phyloP scores from a whole-genome alignment of 2,329 filamentous ascomycete species.

The Emericellopsis cladophorae region DNA sequence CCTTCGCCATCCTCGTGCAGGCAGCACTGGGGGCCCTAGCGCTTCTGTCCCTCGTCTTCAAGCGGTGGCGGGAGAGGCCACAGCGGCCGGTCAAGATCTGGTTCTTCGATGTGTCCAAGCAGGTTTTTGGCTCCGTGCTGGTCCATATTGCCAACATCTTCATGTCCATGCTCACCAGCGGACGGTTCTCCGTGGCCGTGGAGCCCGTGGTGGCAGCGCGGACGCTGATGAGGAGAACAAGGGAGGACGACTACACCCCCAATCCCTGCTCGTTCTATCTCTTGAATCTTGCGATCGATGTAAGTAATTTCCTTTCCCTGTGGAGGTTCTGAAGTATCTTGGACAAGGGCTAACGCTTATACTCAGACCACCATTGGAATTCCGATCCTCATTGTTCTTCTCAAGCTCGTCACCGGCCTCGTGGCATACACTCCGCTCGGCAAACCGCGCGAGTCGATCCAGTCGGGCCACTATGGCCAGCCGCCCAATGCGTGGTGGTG shows the following conservation, averaged over 20 bases:
- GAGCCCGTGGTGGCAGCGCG: constrained; percentile 27
- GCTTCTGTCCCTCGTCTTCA: constrained; percentile 77
- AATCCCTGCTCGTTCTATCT: constrained; percentile 97
- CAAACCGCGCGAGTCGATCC: constrained; percentile 72
- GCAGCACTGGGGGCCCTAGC: constrained; percentile 74
- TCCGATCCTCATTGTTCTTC: constrained; percentile 80
- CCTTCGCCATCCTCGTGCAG: constrained; percentile 87
- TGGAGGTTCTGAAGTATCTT: too few relatives aligned
- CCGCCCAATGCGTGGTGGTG: constrained; percentile 80
- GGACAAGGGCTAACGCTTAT: constrained; percentile 2
- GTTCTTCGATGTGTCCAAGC: constrained; percentile 96
- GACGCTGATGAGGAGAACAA: constrained; percentile 19
- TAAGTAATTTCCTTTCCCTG: constrained; percentile 34
- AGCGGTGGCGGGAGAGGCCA: constrained; percentile 83
- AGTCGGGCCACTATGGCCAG: constrained; percentile 80
- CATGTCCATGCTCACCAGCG: constrained; percentile 92
- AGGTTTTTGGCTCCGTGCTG: constrained; percentile 86
- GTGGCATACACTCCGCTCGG: constrained; percentile 68
- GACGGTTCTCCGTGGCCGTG: constrained; percentile 59
- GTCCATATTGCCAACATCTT: constrained; percentile 87
- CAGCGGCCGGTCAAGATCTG: constrained; percentile 91
- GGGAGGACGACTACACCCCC: constrained; percentile 47
- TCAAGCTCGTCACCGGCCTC: constrained; percentile 62
- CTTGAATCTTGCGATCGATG: constrained; percentile 87
- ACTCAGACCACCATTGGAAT: constrained; percentile 85